Evolutionary conservation across 257 asterid species (phyloP).

Genomic region (Apocynum venetum): DNA sequence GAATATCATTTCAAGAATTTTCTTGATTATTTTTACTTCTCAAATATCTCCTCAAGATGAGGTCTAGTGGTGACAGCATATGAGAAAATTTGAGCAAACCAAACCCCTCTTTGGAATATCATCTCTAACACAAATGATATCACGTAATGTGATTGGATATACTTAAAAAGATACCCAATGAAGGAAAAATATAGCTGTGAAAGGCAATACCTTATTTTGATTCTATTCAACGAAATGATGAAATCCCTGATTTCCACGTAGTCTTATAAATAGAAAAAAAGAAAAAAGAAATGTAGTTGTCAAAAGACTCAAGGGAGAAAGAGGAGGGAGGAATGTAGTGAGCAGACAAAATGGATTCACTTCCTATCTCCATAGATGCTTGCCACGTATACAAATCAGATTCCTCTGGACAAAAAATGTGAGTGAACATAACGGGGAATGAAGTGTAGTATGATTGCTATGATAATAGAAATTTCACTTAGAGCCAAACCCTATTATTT

Average conservation of each 20-base stretch:
- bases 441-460: constrained; percentile 32
- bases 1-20: not conserved
- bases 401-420: constrained; percentile 3
- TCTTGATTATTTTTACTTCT: not conserved
- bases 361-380: not conserved
- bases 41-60: not conserved
- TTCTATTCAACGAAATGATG: not conserved
- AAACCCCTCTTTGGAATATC: too few relatives aligned
- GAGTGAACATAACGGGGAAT: constrained; percentile 15
- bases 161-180: not conserved
- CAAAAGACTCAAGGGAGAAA: not conserved
- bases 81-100: not conserved
- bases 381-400: constrained; percentile 13
- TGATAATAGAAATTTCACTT: constrained; percentile 8
- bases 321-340: not conserved
- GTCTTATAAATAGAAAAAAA: not conserved
- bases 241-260: not conserved
- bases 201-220: not conserved
- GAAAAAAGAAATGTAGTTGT: not conserved
- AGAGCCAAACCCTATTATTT: not conserved
- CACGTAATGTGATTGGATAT: too few relatives aligned
- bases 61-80: constrained; percentile 5
- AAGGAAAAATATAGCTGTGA: not conserved
- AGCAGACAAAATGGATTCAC: constrained; percentile 9
- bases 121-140: too few relatives aligned